phyloP scores from a whole-genome alignment of 2,329 filamentous ascomycete species.

The Metarhizium humberi region DNA sequence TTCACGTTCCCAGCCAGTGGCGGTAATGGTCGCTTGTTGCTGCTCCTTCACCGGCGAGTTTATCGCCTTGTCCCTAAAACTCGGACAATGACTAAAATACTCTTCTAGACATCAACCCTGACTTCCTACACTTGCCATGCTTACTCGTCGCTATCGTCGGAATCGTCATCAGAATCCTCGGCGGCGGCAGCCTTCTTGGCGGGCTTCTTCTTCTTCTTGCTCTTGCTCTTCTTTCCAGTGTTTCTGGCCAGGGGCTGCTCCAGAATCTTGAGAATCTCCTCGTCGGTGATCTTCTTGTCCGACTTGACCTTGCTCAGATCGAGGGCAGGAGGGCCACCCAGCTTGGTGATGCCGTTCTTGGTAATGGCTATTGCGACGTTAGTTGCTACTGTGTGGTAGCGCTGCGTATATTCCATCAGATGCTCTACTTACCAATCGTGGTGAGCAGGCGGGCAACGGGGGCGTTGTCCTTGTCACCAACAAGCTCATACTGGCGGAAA shows the following conservation, averaged over 20 bases:
- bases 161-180: conserved; percentile 27
- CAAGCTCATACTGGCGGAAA: conserved; percentile 90
- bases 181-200: conserved; percentile 33
- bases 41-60: background rate
- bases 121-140: background rate
- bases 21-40: background rate
- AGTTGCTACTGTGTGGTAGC: conserved; percentile 2
- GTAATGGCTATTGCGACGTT: conserved; percentile 61
- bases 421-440: conserved; percentile 70
- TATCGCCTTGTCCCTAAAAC: background rate
- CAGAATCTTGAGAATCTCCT: conserved; percentile 90
- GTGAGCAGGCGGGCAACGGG: conserved; percentile 81
- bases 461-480: conserved; percentile 83
- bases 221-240: conserved; percentile 89
- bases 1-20: background rate
- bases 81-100: background rate
- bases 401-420: background rate
- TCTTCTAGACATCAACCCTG: background rate
- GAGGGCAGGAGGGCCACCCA: conserved; percentile 65
- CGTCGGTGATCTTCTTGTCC: conserved; percentile 96
- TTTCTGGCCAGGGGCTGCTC: conserved; percentile 79
- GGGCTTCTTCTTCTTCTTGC: conserved; percentile 64
- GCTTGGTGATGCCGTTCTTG: conserved; percentile 89
- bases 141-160: conserved; percentile 16
- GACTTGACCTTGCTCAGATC: conserved; percentile 80